Base-by-base conservation (phyloP, 1,284 basidiomycete species). In the Puccinia coronata region DNA sequence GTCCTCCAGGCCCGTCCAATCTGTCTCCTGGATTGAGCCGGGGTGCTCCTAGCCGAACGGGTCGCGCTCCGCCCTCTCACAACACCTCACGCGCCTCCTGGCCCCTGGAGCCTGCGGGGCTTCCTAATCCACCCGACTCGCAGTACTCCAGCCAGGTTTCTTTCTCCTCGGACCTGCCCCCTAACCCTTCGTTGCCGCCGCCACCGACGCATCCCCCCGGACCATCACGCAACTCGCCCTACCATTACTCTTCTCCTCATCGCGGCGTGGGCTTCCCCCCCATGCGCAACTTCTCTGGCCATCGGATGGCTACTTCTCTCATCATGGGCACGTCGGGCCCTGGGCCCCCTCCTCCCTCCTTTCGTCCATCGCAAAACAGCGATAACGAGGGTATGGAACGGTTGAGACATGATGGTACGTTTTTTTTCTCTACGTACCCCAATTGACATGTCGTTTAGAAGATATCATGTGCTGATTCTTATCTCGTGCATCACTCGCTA, bases 241-340 rank as follows among this genome's bases (percentile, higher is more conserved):
- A 57, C 49, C 28, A 61, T 59, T 25, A 28, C 34, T 31, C 51
- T 43, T 25, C 72, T 16, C 36, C 55, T 59, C 72, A 36, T 55
- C 41, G 36, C 41, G 59, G 36, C 41, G 20, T 14, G 34, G 36
- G 61, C 14, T 65, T 77, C 23, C 43, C 75, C 9, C 59, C 75
- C 18, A 77, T 39, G 67, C 67, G 67, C 28, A 53, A 77, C 11
- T 41, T 65, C 34, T 39, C 49, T 41, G 63, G 49, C 8, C 49
- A 63, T 51, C 34, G 75, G 31, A 14, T 49, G 28, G 51, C 43
- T 3, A 47, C 57, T 34, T 49, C 49, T 25, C 61, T 63, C 14
- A 77, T 77, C 49, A 51, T 67, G 36, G 75, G 75, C 25, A 77
- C 75, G 6, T 77, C 75, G 14, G 75, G 75, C 43, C 75, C 75